Base-by-base conservation (phyloP, 768 basidiomycete genomes). In the Lactarius hatsudake region DNA sequence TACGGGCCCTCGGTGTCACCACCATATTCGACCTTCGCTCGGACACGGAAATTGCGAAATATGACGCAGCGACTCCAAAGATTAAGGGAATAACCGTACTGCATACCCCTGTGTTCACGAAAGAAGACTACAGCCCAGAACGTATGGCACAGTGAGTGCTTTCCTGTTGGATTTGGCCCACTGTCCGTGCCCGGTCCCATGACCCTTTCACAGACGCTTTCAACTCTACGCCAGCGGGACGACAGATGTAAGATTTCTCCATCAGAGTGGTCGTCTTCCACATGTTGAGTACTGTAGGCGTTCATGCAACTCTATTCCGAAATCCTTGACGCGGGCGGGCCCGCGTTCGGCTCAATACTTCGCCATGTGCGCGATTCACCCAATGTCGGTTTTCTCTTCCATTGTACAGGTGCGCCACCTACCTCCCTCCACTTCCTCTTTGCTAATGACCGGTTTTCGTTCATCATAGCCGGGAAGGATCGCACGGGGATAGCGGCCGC, bases 251-350 rank as follows among this genome's bases (percentile, higher is more conserved):
- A 58, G 70, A 63, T 26, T n/a, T 26, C n/a, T 17, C 2, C 20
- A 17, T 38, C 36, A 20, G 18, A 3, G n/a, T 28, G 23, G 0
- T 61, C 62, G 15, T 57, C 8, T 43, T 32, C 13, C 9, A 55
- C 32, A 54, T 23, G 30, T 28, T 48, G 54, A 69, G 9, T 30
- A 51, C 56, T 32, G 4, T 65, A 93, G 91, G 87, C 89, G 17
- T 92, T 93, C 73, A 87, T 91, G 83, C 86, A 87, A 70, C 77
- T 91, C 10, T 94, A 93, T 72, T 84, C 87, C 53, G 90, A 93
- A 78, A 92, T 94, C 59, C 78, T 94, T 42, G 89, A 92, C 66
- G 82, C 89, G 67, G 92, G 84, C 15, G 88, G 86, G 3, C 76
- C 76, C 20, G 82, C 90, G 3, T 92, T 91, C 71, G 86, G 86